Evolutionary conservation across 352 stramenopile genomes (phyloP).

Genomic region (Pythium diclinum): DNA sequence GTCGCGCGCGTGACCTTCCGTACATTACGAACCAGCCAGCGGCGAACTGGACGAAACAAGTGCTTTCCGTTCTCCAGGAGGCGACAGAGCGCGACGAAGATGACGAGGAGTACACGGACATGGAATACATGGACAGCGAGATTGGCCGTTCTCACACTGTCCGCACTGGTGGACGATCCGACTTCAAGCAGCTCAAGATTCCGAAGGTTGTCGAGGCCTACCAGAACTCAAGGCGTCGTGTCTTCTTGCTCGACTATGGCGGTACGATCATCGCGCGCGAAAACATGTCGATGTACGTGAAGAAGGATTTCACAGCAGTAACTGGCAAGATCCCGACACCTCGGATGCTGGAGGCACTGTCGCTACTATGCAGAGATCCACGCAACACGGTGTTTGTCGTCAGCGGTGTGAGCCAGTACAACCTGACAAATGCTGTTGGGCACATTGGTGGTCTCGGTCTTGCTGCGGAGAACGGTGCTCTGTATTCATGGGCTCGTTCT

Average conservation of each 20-base stretch:
- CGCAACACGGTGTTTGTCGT: conserved; percentile 98
- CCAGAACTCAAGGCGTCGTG: conserved; percentile 73
- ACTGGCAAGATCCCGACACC: conserved; percentile 89
- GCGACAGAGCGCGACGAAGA: conserved; percentile 60
- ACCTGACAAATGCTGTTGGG: conserved; percentile 90
- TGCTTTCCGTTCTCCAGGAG: conserved; percentile 88
- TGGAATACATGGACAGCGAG: conserved; percentile 88
- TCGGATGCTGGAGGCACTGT: conserved; percentile 88
- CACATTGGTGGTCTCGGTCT: conserved; percentile 92
- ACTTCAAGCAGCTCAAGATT: conserved; percentile 87
- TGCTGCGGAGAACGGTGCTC: conserved; percentile 93
- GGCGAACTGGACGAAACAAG: conserved; percentile 95
- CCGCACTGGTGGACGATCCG: conserved; percentile 55
- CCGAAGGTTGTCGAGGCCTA: conserved; percentile 85
- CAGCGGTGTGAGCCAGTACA: conserved; percentile 90
- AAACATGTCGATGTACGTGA: conserved; percentile 95
- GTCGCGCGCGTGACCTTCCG: conserved; percentile 92
- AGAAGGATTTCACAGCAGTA: conserved; percentile 94
- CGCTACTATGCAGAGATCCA: conserved; percentile 86
- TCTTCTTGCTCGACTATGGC: conserved; percentile 98
- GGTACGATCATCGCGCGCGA: conserved; percentile 92
- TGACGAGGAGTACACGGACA: conserved; percentile 77
- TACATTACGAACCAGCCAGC: conserved; percentile 94
- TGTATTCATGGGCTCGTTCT: conserved; percentile 88
- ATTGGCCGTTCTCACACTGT: conserved; percentile 74